Evolutionary conservation across 2,329 filamentous ascomycete species (phyloP), one percentile per base, ranked within the genome.

Genomic region (Sporothrix humicola): DNA sequence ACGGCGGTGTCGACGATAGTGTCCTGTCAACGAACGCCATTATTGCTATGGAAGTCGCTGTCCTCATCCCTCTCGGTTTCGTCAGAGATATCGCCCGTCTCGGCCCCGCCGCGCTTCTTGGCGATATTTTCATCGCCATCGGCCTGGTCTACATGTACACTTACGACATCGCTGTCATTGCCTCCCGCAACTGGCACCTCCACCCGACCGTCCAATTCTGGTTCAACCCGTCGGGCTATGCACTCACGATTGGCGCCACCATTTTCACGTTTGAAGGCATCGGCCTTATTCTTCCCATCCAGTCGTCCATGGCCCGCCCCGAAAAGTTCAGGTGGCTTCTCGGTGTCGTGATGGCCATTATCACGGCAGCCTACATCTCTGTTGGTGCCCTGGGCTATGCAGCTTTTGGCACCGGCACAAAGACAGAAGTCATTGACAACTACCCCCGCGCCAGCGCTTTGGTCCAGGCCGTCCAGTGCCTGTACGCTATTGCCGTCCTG

Each of bases 261-360:
- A 93, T 94, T 78, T 94, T 93, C 82, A 93, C 92, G 0, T 94
- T 93, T 77, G 92, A 94, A 79, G 92, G 92, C 66, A 93, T 94
- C 65, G 92, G 92, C 0, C 87, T 94, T 31, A 93, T 94, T 76
- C 83, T 94, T 9, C 92, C 92, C 0, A 94, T 94, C 72, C 91
- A 93, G 79, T 91, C 90, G 9, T 91, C 89, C 73, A 94, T 94
- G 92, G 88, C 88, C 77, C 84, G 90, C 73, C 92, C 92, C 0
- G 84, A 92, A 75, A 86, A 89, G 20, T 94, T 94, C 77, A 86
- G 88, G 77, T 84, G 84, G 73, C 85, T 94, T 2, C 87, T 94
- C 1, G 91, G 86, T 74, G 77, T 88, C 13, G 89, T 94, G 81
- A 93, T 94, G 91, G 79, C 90, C 74, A 85, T 93, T 81, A 92